Base-by-base conservation (phyloP, 495 filamentous ascomycete genomes). In the Tuber aestivum region DNA sequence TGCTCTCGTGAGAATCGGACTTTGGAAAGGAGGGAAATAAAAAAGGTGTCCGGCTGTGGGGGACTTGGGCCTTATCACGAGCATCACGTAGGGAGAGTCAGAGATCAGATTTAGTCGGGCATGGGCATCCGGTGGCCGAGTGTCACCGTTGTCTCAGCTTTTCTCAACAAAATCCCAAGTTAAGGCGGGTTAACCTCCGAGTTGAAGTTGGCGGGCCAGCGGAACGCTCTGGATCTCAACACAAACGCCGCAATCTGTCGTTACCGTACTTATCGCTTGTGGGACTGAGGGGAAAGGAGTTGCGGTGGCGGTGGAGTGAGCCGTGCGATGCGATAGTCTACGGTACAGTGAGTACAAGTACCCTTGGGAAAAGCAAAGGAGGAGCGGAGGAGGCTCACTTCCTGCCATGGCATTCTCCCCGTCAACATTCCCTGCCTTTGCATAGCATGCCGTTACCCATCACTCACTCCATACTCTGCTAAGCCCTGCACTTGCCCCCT, bases 401-500 rank as follows among this genome's bases (percentile, higher is more conserved):
- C 56, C 32, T 32, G 56, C 9, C 12, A 32, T 35, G 12, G 27
- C 56, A 65, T 65, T 65, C 56, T 35, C 56, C 27, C 56, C 14
- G 12, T 65, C 27, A 32, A n/a, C 50, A 61, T 61, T 61, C 50
- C 50, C 50, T 61, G 50, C 16, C 56, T 32, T 35, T 14, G 32
- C 27, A 65, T 65, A 65, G 14, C 56, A 27, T 56, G 7, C 56
- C 56, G 3, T 65, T 65, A 65, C 56, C 56, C 56, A 35, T 35
- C 32, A 65, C 56, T 65, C 35, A 65, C 56, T 27, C 56, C 27
- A 35, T 65, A 65, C 56, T 65, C 56, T 27, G 56, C 56, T 65
- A 65, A 65, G 56, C 56, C 56, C 27, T 65, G 56, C 56, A 27
- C 27, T 65, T 65, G 56, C 56, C 56, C 56, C 56, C 56, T 65